These are phyloP conservation scores for Pachyrhizus erosus DNA, from an alignment of 306 rosid genomes.

Conservation along the genomic window DNA sequence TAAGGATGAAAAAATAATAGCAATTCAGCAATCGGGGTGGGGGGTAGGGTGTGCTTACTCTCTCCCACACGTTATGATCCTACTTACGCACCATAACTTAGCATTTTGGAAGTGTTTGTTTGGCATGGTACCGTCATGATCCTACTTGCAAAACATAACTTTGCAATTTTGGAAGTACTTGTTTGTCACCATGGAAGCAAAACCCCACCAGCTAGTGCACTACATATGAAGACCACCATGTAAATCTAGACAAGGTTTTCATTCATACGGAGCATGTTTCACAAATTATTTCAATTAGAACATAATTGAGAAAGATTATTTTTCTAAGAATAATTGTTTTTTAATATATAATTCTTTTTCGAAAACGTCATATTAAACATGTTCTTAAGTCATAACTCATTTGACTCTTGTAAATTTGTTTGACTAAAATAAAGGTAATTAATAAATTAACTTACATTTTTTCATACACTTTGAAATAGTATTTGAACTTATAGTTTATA, in stretches of 20 bases:
- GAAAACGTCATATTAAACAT: neutral
- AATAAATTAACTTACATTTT: too few species aligned
- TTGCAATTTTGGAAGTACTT: neutral
- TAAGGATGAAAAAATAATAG: slow-evolving; percentile 22
- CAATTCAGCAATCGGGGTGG: neutral
- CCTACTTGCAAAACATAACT: slow-evolving; percentile 6
- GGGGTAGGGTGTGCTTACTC: neutral
- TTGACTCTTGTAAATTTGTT: neutral
- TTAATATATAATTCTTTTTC: neutral
- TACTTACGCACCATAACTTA: slow-evolving; percentile 26
- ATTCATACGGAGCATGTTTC: neutral
- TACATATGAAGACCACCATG: slow-evolving; percentile 40
- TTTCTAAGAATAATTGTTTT: neutral
- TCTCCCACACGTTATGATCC: slow-evolving; percentile 25
- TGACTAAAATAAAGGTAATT: too few species aligned
- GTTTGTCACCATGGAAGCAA: slow-evolving; percentile 41
- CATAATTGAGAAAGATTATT: neutral
- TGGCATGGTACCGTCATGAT: slow-evolving; percentile 27
- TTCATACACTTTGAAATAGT: too few species aligned
- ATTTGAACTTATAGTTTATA: too few species aligned
- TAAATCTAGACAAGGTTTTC: slow-evolving; percentile 11
- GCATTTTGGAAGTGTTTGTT: slow-evolving; percentile 10
- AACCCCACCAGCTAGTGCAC: slow-evolving; percentile 41
- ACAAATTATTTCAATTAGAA: neutral
- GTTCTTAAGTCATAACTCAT: neutral